A percentile compares a stretch with the other conserved stretches of the same genome.
These are phyloP conservation scores for Magnusiomyces sp. DNA, from an alignment of 1,139 yeast genomes.

Conservation along the genomic window DNA sequence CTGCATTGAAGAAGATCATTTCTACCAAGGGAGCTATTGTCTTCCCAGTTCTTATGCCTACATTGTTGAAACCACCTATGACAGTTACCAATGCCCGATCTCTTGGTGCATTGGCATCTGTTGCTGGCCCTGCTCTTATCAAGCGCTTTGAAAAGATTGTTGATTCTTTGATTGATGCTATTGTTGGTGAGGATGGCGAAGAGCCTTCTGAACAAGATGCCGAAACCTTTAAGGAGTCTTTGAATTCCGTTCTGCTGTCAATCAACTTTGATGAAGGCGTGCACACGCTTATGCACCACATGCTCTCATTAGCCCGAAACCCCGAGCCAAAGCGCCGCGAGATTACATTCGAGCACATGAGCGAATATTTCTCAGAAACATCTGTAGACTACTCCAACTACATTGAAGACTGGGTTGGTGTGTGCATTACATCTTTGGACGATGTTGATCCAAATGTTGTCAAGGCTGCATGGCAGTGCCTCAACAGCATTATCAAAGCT, in stretches of 20 bases:
- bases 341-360: slow-evolving; percentile 60
- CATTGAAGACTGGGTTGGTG: slow-evolving; percentile 64
- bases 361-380: slow-evolving; percentile 59
- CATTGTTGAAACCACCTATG: slow-evolving; percentile 73
- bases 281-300: slow-evolving; percentile 76
- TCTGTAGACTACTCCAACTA: slow-evolving; percentile 64
- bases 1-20: slow-evolving; percentile 90
- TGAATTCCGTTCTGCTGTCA: slow-evolving; percentile 62
- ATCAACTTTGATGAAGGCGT: slow-evolving; percentile 74
- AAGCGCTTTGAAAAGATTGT: slow-evolving; percentile 64
- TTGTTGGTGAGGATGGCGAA: slow-evolving; percentile 34
- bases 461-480: slow-evolving; percentile 57
- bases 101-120: slow-evolving; percentile 79
- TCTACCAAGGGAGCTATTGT: slow-evolving; percentile 81
- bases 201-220: slow-evolving; percentile 29
- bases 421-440: slow-evolving; percentile 64
- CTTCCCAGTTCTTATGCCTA: slow-evolving; percentile 89
- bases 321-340: slow-evolving; percentile 65
- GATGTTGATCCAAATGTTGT: slow-evolving; percentile 61
- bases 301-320: slow-evolving; percentile 55
- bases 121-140: slow-evolving; percentile 79
- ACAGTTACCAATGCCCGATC: slow-evolving; percentile 81
- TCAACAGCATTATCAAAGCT: slow-evolving; percentile 56
- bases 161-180: slow-evolving; percentile 59
- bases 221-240: slow-evolving; percentile 40